Base-by-base conservation (phyloP, 2,329 filamentous ascomycete genomes). In the Monosporascus sp. region DNA sequence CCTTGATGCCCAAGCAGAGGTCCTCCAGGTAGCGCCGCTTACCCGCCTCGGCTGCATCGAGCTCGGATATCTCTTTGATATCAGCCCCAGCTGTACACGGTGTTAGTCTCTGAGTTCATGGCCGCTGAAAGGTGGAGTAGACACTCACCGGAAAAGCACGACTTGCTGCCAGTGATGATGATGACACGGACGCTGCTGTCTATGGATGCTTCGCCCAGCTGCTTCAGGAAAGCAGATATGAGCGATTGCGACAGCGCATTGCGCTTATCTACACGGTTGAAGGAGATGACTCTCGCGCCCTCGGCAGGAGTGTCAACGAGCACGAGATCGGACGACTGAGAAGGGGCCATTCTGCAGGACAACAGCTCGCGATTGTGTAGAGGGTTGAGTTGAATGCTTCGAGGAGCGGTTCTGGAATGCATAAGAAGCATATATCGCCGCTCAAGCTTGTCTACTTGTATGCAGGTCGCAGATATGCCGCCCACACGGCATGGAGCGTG, bases 11-110 rank as follows among this genome's bases (percentile, higher is more conserved):
- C 47, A 66, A 57, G 31, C 65, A 67, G 22, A 79, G 70, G 57
- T 79, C 70, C 61, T 73, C 68, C 51, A 73, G 65, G 56, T 66
- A 72, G 37, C 52, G 52, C 17, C 54, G 55, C 41, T 55, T 50
- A 34, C 63, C 58, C 6, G 68, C 70, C 27, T 61, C 58, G 11
- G 60, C 53, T 4, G 65, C 64, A 5, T 60, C 58, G 17, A 72
- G 52, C 34, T 58, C 54, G 6, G 57, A 52, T n/a, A 72, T 59
- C 51, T 72, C 68, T 42, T 64, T 62, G 50, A 72, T 65, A 52
- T 72, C 70, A n/a, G 65, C 67, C 17, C 67, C 67, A 46, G 66
- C 67, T 68, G 39, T 53, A 49, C 46, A 39, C 24, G 31, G 17
- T 22, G 45, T 55, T 17, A 56, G 48, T 37, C 50, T 57, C 54